These are phyloP conservation scores for Desmodesmus armatus DNA, from an alignment of 139 green algal genomes.

Conservation along the genomic window DNA sequence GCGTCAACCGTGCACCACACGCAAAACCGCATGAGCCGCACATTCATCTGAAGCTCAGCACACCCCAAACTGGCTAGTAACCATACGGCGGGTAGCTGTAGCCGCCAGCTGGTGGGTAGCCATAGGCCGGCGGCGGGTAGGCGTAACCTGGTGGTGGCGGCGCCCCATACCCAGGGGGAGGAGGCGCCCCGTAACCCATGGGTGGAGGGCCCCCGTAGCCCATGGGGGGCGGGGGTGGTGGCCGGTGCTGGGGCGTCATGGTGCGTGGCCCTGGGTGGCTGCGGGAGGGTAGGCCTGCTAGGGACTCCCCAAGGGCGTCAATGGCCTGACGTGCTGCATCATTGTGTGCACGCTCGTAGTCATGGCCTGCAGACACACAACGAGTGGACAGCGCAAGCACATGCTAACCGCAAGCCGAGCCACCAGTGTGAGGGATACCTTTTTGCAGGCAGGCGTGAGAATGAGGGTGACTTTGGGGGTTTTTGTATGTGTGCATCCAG, in stretches of 20 bases:
- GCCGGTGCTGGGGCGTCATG: not conserved
- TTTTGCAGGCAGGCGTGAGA: not conserved
- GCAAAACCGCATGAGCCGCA: too few species aligned
- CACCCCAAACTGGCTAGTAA: too few species aligned
- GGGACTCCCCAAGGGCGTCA: constrained; percentile 1
- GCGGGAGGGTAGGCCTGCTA: too few species aligned
- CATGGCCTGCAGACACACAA: not conserved
- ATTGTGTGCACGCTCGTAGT: constrained; percentile 35
- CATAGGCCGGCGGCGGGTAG: constrained; percentile 15
- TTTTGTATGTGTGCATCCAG: too few species aligned
- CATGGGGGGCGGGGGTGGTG: not conserved
- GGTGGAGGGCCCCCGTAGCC: not conserved
- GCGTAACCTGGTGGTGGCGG: not conserved
- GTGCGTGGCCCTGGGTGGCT: not conserved
- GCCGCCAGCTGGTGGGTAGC: constrained; percentile 4
- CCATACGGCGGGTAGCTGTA: not conserved
- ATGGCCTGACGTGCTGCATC: constrained; percentile 10
- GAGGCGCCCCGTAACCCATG: not conserved
- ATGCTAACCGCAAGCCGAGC: too few species aligned
- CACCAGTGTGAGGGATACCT: too few species aligned
- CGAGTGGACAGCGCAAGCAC: not conserved
- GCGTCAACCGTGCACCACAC: too few species aligned
- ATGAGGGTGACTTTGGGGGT: too few species aligned
- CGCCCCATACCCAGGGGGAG: not conserved
- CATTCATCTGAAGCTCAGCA: too few species aligned